These are phyloP conservation scores for Solanum chmielewskii DNA, from an alignment of 257 asterid genomes.

Conservation along the genomic window DNA sequence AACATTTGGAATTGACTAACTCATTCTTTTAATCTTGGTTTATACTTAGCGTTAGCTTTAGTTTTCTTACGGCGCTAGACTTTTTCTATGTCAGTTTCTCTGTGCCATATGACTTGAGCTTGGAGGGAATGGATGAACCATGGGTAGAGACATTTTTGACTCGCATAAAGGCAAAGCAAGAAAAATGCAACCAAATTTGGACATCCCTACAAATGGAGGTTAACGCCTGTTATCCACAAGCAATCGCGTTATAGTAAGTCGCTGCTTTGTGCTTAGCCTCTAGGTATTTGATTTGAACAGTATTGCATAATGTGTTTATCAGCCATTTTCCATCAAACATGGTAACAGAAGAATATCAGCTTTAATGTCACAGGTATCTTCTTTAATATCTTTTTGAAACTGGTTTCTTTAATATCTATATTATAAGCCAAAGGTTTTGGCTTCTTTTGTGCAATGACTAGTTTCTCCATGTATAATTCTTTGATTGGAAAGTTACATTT, in stretches of 20 bases:
- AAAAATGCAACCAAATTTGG: slow-evolving; percentile 56
- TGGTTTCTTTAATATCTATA: background rate
- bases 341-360: background rate
- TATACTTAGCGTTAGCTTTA: background rate
- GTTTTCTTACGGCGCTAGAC: background rate
- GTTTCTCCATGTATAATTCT: background rate
- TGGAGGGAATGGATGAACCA: slow-evolving; percentile 46
- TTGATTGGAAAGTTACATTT: background rate
- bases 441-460: background rate
- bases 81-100: slow-evolving; percentile 39
- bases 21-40: background rate
- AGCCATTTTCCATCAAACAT: background rate
- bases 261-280: background rate
- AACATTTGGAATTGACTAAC: background rate
- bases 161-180: slow-evolving; percentile 24
- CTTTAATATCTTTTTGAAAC: background rate
- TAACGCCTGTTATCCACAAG: slow-evolving; percentile 51
- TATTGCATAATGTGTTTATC: background rate
- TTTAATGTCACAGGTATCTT: background rate
- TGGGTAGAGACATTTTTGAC: slow-evolving; percentile 68
- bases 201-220: slow-evolving; percentile 67
- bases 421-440: background rate
- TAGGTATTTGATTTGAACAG: background rate
- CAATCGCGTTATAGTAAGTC: slow-evolving; percentile 43
- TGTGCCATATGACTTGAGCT: slow-evolving; percentile 69